Conservation (phyloP, 2,329 filamentous ascomycete species). For the Aaosphaeria arxii region DNA sequence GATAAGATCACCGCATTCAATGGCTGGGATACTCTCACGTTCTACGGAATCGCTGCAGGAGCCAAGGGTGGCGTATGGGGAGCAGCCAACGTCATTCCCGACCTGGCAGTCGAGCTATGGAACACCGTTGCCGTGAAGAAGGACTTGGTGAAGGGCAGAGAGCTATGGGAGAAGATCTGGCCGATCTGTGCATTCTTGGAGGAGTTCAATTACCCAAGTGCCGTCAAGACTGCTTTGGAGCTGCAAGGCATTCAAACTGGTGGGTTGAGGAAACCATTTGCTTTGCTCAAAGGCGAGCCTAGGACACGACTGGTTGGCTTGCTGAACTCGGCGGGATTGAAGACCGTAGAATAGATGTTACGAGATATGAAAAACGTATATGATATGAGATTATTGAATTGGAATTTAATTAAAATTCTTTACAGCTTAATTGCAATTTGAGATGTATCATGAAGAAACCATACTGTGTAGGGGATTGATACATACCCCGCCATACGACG, state of each 20-base stretch:
- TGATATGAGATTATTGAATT: too few species aligned
- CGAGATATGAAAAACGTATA: too few species aligned
- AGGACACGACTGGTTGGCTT: conserved; percentile 32
- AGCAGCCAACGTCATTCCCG: conserved; percentile 50
- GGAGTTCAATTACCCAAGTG: conserved; percentile 46
- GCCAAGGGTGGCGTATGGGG: conserved; percentile 52
- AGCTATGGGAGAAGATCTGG: conserved; percentile 50
- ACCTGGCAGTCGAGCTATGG: conserved; percentile 49
- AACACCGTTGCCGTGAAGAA: conserved; percentile 44
- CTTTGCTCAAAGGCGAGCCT: conserved; percentile 29
- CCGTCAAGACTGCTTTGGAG: conserved; percentile 52
- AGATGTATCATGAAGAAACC: too few species aligned
- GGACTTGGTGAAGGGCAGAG: conserved; percentile 43
- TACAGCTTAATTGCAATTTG: too few species aligned
- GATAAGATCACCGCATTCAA: conserved; percentile 50
- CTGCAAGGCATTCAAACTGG: conserved; percentile 46
- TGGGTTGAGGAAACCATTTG: conserved; percentile 50
- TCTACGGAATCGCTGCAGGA: conserved; percentile 51
- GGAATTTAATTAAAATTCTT: too few species aligned
- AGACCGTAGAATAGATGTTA: conserved; percentile 1
- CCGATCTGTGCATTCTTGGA: conserved; percentile 53
- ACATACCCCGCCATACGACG: too few species aligned
- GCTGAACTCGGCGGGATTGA: conserved; percentile 37
- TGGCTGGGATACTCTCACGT: conserved; percentile 54
- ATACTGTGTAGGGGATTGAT: too few species aligned